A percentile compares a stretch with the other conserved stretches of the same genome.
These are phyloP conservation scores for Haplographium delicatum DNA, from an alignment of 495 filamentous ascomycete genomes.

Conservation along the genomic window DNA sequence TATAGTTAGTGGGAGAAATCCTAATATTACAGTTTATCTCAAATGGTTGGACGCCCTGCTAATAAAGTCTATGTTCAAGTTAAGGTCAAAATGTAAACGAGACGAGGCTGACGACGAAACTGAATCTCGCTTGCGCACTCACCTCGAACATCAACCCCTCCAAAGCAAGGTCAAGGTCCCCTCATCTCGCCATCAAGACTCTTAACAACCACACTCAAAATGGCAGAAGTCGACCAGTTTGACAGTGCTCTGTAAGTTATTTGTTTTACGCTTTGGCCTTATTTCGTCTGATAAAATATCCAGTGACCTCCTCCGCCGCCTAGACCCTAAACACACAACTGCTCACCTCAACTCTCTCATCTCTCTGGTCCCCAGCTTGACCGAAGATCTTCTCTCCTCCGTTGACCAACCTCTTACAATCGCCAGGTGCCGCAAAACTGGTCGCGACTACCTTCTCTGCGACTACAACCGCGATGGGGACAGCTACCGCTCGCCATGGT, in stretches of 20 bases:
- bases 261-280: neutral
- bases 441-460: slow-evolving; percentile 94
- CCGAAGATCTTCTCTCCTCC: slow-evolving; percentile 95
- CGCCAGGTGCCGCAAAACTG: slow-evolving; percentile 77
- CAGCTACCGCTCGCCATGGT: slow-evolving; percentile 94
- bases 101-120: neutral
- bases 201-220: slow-evolving; percentile 13
- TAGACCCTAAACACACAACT: slow-evolving; percentile 87
- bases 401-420: slow-evolving; percentile 92
- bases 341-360: slow-evolving; percentile 81
- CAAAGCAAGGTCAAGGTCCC: slow-evolving; percentile 3
- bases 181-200: neutral
- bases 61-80: no score
- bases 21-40: no score
- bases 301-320: slow-evolving; percentile 96
- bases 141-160: slow-evolving; percentile 17
- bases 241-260: slow-evolving; percentile 73
- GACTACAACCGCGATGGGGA: slow-evolving; percentile 99
- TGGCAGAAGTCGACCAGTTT: slow-evolving; percentile 49
- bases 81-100: no score
- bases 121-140: slow-evolving; percentile 13
- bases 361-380: slow-evolving; percentile 78
- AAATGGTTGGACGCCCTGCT: no score
- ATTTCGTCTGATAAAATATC: slow-evolving; percentile 10
- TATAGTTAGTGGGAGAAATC: no score